These are phyloP conservation scores for Pseudopediastrum boryanum DNA, from an alignment of 139 green algal genomes.

Conservation along the genomic window DNA sequence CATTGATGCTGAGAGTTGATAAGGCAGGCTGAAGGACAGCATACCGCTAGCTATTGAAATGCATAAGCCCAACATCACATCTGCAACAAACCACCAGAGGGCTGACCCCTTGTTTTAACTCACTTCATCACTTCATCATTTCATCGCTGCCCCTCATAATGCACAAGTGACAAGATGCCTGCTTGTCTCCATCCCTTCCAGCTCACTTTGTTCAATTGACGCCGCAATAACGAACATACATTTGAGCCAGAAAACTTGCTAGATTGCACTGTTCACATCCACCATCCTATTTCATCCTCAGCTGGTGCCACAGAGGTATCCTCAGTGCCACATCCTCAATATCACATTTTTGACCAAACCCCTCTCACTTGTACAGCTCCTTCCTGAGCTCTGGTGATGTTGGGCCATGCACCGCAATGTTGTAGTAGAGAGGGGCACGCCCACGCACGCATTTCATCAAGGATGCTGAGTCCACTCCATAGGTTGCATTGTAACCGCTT, in stretches of 20 bases:
- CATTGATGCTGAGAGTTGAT: no score
- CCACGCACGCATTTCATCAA: slow-evolving; percentile 8
- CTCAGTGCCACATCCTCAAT: background rate
- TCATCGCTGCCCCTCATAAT: no score
- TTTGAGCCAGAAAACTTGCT: background rate
- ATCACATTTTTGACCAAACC: background rate
- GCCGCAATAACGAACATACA: background rate
- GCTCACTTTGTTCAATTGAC: background rate
- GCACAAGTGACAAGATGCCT: background rate
- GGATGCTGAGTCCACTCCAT: background rate
- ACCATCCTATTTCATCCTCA: background rate
- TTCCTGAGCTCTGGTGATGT: slow-evolving; percentile 2
- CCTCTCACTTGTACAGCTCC: slow-evolving; percentile 29
- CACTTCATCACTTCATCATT: no score
- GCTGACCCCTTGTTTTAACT: no score
- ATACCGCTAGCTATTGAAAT: no score
- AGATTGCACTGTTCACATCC: background rate
- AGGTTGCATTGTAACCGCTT: slow-evolving; percentile 13
- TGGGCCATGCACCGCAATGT: background rate
- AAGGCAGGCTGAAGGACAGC: no score
- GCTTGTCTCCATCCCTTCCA: background rate
- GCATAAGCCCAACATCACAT: no score
- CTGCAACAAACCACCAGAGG: no score
- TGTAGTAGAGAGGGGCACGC: slow-evolving; percentile 13
- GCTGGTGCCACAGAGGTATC: background rate